Percentiles rank a stretch among this genome's conserved stretches.
Evolutionary conservation across 768 basidiomycete species (phyloP).

Genomic region (Mycena capillaripes): DNA sequence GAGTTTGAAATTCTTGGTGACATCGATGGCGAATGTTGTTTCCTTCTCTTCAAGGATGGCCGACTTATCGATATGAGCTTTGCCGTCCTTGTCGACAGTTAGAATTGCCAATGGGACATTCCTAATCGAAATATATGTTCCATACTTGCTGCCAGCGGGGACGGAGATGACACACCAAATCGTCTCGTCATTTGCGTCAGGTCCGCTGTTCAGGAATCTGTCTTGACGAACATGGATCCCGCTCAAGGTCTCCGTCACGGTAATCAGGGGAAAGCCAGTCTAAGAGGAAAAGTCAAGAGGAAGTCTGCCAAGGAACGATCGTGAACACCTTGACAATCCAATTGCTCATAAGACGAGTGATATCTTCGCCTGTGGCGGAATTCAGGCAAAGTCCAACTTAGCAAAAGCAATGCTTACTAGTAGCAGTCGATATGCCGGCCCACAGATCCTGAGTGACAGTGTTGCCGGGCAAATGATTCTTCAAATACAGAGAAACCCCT

Average conservation of each 20-base stretch:
- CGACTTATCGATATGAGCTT: constrained; percentile 69
- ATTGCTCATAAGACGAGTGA: constrained; percentile 86
- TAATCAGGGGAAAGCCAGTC: constrained; percentile 85
- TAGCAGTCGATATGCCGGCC: constrained; percentile 85
- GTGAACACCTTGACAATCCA: constrained; percentile 84
- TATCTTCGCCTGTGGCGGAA: constrained; percentile 65
- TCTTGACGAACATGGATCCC: constrained; percentile 89
- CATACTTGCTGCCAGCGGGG: neutral
- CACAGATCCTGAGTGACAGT: constrained; percentile 90
- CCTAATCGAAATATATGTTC: constrained; percentile 55
- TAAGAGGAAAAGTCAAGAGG: constrained; percentile 45
- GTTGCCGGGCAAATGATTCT: constrained; percentile 90
- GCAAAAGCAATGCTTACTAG: constrained; percentile 52
- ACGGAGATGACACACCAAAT: constrained; percentile 70
- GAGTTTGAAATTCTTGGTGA: constrained; percentile 85
- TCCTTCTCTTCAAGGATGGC: constrained; percentile 79
- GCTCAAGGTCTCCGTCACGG: constrained; percentile 79
- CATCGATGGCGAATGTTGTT: constrained; percentile 77
- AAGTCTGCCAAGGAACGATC: neutral
- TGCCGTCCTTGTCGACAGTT: constrained; percentile 71
- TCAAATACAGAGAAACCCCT: constrained; percentile 93
- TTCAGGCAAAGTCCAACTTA: constrained; percentile 25
- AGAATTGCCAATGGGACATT: constrained; percentile 84
- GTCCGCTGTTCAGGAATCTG: constrained; percentile 91
- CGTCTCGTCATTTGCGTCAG: constrained; percentile 84